Conservation (phyloP, 2,329 filamentous ascomycete species). For the Curvularia sp. region DNA sequence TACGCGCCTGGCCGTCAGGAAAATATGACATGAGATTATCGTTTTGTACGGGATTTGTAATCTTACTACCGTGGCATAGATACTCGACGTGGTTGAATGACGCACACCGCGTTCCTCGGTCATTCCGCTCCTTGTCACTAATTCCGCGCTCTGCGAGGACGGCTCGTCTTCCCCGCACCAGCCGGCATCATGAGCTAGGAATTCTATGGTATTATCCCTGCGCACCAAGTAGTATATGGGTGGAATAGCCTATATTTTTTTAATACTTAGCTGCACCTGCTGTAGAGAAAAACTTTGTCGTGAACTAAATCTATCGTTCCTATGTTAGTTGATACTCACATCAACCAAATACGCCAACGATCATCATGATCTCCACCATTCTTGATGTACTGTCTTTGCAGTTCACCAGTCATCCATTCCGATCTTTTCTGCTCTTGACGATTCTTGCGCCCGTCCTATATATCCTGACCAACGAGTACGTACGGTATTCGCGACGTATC, state of each 20-base stretch:
- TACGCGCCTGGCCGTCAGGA: neutral
- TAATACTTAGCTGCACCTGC: neutral
- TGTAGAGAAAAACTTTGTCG: neutral
- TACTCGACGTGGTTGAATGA: neutral
- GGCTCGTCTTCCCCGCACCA: constrained; percentile 25
- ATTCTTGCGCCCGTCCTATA: constrained; percentile 45
- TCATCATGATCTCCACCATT: constrained; percentile 41
- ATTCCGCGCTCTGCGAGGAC: constrained; percentile 23
- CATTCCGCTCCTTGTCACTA: constrained; percentile 21
- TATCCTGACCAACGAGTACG: constrained; percentile 48
- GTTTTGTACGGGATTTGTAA: neutral
- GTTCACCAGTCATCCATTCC: constrained; percentile 34
- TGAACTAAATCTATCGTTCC: neutral
- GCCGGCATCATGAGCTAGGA: neutral
- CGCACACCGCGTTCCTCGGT: neutral
- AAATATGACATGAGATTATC: neutral
- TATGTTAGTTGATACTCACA: neutral
- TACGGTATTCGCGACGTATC: constrained; percentile 45
- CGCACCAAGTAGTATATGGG: neutral
- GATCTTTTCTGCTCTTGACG: constrained; percentile 29
- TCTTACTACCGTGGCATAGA: neutral
- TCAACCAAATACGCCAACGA: neutral
- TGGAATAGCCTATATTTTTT: neutral
- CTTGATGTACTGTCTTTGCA: constrained; percentile 33
- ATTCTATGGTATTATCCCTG: neutral